Base-by-base conservation (phyloP, 495 filamentous ascomycete species). In the Aspergillus cavernicola region DNA sequence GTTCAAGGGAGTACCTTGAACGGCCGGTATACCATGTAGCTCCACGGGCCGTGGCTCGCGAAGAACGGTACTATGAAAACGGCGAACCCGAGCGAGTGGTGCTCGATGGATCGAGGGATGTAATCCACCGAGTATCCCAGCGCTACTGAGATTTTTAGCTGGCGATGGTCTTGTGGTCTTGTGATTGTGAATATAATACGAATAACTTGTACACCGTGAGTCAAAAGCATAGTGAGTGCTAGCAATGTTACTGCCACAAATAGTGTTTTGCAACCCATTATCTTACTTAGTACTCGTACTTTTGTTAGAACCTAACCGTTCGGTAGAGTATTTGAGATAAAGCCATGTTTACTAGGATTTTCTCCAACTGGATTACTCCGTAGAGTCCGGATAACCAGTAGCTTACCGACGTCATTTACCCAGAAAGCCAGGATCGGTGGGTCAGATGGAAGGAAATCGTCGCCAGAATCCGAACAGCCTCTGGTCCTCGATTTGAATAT, bases 1-100 rank as follows among this genome's bases (percentile, higher is more conserved):
- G 55, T 10, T 49, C 63, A 26, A 65, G 69, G 23, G 74, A 77
- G 23, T 78, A 75, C 50, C 58, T 74, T 51, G 73, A 77, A 48
- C 68, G 67, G 15, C 72, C 72, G 2, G 67, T 72, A 16, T 72
- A 72, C 9, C n/a, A n/a, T 58, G 56, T 72, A 28, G 50, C 58
- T 50, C 22, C 56, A 46, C 55, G 59, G 19, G 60, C 64, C 11
- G 44, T 66, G 37, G 39, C 58, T 26, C 61, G 68, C 6, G 69
- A 70, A 29, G 65, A 70, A 58, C 66, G 64, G 60, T 69, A 74
- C 51, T 73, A 73, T 56, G 63, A 71, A 24, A 63, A 49, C 18
- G 65, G 66, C 15, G 68, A 69, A 36, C 64, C 58, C 28, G 63
- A 64, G 38, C 64, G 62, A 40, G 42, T 73, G 45, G 56, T 61